Base-by-base conservation (phyloP, 768 basidiomycete species). In the Amanita fuliginea region DNA sequence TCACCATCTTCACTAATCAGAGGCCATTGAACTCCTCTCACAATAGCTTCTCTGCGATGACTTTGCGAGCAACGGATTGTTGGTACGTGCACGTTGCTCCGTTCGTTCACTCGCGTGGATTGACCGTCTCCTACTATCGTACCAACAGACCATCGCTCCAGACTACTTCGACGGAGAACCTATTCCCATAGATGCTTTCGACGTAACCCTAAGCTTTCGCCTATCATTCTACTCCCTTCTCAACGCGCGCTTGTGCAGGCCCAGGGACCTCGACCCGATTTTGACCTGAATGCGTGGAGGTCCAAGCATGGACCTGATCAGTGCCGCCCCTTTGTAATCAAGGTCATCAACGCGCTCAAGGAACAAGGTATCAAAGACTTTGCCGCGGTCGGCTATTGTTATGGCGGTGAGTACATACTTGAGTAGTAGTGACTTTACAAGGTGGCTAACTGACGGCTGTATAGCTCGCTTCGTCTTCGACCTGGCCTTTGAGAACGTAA, bases 331-430 rank as follows among this genome's bases (percentile, higher is more conserved):
- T 10, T 56, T 2, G 54, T 85, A 24, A 72, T 85, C 63, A 76
- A 72, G 44, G 76, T 83, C 37, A 68, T 84, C 28, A 63, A 59
- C 3, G 75, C 67, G 0, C 71, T 89, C 53, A 80, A 78, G 59
- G 73, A 63, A 30, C 57, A 74, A 53, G 86, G 84, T 2, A 67
- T 87, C n/a, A 77, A 67, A 1, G 60, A 60, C 4, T 73, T 88
- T 49, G 83, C 67, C 0, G 77, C 79, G 0, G 73, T 74, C 3
- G 83, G 82, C 2, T 87, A 80, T 67, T 89, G 86, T 67, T 80
- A 75, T 48, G 81, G 83, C 49, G 83, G 78, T 73, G 51, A 49
- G 69, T 59, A 13, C 0, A n/a, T n/a, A n/a, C n/a, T n/a, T n/a
- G n/a, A n/a, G n/a, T n/a, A n/a, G n/a, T n/a, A n/a, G n/a, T n/a